Evolutionary conservation across 805 yeast species (phyloP), one percentile per base, ranked within the genome.

Genomic region (Wickerhamiella kurtzmanii): DNA sequence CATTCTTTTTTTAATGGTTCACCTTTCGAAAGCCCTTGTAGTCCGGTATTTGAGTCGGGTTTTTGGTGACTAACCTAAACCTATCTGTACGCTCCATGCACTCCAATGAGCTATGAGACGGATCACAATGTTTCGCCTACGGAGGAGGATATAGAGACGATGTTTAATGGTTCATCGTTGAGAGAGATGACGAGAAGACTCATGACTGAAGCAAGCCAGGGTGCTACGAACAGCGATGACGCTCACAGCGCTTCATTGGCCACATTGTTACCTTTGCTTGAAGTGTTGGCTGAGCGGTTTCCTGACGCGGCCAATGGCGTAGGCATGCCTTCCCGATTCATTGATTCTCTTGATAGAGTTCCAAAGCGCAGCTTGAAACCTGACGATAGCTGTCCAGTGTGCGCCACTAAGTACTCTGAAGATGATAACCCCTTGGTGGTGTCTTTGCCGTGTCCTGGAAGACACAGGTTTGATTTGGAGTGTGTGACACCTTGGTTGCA

Each of bases 401-500:
- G 97, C 56, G 82, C 92, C 18, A 75, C 74, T 52, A 75, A 73
- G 48, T 88, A 77, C 56, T 66, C 73, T 2, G 81, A 78, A 32
- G 94, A 86, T 59, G 68, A 76, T 41, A 79, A 80, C 56, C 95
- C 96, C 2, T 66, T 88, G 43, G 77, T 88, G 11, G 95, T 86
- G 16, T 68, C 73, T 54, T 68, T 88, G 21, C 80, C 80, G 2
- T 88, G 97, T 63, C 69, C 71, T 37, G 60, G 65, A 5, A 72
- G 68, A 35, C 97, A 88, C 62, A 72, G 72, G 38, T 88, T 83
- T 63, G 97, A 88, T 60, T 68, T 87, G 53, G 96, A 89, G 54
- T 88, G 96, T 61, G 78, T 89, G 36, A 80, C 82, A 0, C 92
- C 94, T 0, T 88, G 97, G 97, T 68, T 89, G 45, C 75, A 76